Evolutionary conservation across 1,284 basidiomycete genomes (phyloP), one percentile per base, ranked within the genome.

Genomic region (Trichosporon sp.): DNA sequence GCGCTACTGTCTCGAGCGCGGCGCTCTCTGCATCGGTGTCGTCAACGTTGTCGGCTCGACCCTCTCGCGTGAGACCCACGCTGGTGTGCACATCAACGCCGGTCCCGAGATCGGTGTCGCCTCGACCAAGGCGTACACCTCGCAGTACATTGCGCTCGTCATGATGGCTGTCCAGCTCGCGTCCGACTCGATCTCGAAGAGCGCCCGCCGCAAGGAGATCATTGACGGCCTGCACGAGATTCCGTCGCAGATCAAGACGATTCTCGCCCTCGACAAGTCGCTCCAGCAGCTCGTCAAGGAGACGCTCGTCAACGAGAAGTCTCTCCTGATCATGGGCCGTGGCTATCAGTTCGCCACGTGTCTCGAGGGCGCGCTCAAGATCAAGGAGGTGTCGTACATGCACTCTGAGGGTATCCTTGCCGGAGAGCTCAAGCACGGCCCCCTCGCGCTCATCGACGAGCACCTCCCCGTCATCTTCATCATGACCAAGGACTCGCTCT

Each of bases 101-200:
- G 95, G 95, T 52, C 95, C 95, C 67, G 95, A 99, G 84, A 95
- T 99, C 69, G 95, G 96, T 86, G 96, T 99, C 68, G 96, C 96
- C 6, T 98, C 95, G n/a, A 99, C 96, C 69, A 99, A 99, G 88
- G 96, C 96, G 3, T 99, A 99, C 84, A 99, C 95, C 2, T 98
- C 95, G 59, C 95, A 99, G 83, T 99, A 98, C 84, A 95, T 99
- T 72, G 96, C 95, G 3, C 86, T 99, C 61, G 84, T 98, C 81
- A 95, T 99, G 90, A 96, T 99, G 83, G 96, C 96, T 14, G 86
- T 99, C 37, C 95, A 98, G 81, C 85, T 99, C 23, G 95, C 93
- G 4, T 95, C 98, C 80, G 96, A 99, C 82, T 90, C 94, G 58
- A 91, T 97, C 78, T 92, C 91, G 56, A 89, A 97, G 83, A 89